These are phyloP conservation scores for Xylaria sp. DNA, from an alignment of 2,329 filamentous ascomycete species.

Conservation along the genomic window DNA sequence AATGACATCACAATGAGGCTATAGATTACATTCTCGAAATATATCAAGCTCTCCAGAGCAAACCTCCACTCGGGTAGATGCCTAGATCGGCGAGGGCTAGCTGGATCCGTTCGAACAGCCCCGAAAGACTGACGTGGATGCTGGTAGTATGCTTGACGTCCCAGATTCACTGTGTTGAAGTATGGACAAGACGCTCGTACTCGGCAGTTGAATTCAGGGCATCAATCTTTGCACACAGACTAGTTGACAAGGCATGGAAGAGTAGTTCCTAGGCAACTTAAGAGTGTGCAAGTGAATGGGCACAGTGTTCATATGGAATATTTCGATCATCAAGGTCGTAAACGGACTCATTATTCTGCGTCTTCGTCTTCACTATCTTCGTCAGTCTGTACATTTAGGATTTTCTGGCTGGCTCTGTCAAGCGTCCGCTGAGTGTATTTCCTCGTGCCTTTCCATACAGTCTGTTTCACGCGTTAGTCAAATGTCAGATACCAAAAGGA, in stretches of 20 bases:
- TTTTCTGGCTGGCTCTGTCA: conserved; percentile 79
- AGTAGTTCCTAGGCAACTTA: conserved; percentile 89
- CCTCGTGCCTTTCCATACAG: conserved; percentile 84
- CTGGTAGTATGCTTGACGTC: conserved; percentile 49
- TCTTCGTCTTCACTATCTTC: conserved; percentile 48
- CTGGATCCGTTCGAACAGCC: conserved; percentile 37
- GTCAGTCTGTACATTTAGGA: conserved; percentile 80
- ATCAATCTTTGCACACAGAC: conserved; percentile 92
- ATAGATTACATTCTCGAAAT: conserved; percentile 27
- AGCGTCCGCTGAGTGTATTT: conserved; percentile 78
- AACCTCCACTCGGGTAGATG: conserved; percentile 37
- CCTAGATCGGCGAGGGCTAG: conserved; percentile 40
- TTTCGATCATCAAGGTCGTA: conserved; percentile 24
- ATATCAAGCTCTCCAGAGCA: conserved; percentile 45
- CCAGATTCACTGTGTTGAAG: conserved; percentile 52
- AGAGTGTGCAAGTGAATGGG: conserved; percentile 78
- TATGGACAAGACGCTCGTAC: conserved; percentile 63
- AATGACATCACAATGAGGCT: not conserved
- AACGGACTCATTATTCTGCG: conserved; percentile 34
- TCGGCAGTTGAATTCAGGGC: conserved; percentile 57
- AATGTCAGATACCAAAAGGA: not conserved
- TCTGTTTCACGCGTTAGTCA: conserved; percentile 56
- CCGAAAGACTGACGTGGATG: conserved; percentile 44
- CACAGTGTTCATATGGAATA: conserved; percentile 34
- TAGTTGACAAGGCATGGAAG: conserved; percentile 90